phyloP scores from a whole-genome alignment of 306 rosid species.

The Myrica gale region DNA sequence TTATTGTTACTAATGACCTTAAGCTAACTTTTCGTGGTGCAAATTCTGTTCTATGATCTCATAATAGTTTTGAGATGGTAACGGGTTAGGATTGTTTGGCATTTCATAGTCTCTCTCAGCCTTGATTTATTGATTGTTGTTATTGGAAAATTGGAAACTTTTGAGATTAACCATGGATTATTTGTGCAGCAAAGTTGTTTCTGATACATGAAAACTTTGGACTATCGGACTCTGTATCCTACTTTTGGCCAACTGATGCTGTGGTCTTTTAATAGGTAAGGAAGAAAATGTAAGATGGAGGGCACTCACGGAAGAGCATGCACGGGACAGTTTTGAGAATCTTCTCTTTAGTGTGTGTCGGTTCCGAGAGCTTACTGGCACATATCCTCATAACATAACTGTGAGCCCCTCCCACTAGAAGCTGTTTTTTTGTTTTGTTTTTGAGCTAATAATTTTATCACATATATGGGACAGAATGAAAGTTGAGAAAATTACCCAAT shows the following conservation, averaged over 20 bases:
- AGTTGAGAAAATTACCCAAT: not conserved
- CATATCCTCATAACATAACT: constrained; percentile 78
- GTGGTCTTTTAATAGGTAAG: constrained; percentile 47
- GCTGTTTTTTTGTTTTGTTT: not conserved
- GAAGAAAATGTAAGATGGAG: constrained; percentile 62
- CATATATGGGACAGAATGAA: not conserved
- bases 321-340: constrained; percentile 93
- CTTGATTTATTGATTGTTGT: not conserved
- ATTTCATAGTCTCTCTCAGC: constrained; percentile 5
- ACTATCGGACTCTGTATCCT: not conserved
- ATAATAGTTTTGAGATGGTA: not conserved
- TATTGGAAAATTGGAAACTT: not conserved
- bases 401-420: constrained; percentile 41
- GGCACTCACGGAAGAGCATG: constrained; percentile 95
- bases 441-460: no score
- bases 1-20: not conserved
- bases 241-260: not conserved
- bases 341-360: constrained; percentile 90
- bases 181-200: constrained; percentile 12
- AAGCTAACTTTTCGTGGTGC: not conserved
- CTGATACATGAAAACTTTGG: not conserved
- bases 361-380: constrained; percentile 86
- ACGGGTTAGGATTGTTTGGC: not conserved
- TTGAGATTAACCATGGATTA: not conserved
- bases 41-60: not conserved